Conservation (phyloP, 768 basidiomycete genomes). For the Tubosaeta brunneosetosa region DNA sequence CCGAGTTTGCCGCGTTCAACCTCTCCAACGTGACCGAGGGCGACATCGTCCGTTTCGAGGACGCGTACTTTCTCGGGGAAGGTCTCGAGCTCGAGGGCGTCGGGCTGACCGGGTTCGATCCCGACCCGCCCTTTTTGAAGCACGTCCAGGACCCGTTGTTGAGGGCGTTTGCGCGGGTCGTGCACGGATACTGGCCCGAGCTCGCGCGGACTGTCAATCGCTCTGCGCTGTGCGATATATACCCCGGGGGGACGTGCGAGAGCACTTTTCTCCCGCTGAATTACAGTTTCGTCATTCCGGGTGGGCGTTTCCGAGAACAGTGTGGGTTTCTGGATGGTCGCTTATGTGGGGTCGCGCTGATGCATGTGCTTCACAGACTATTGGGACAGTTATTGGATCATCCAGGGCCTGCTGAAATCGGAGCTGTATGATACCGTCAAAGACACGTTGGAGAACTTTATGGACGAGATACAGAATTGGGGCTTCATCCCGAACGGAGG, state of each 20-base stretch:
- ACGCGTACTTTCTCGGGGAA: slow-evolving; percentile 76
- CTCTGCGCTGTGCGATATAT: slow-evolving; percentile 56
- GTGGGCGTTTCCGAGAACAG: slow-evolving; percentile 80
- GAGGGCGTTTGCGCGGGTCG: slow-evolving; percentile 69
- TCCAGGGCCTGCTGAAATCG: slow-evolving; percentile 81
- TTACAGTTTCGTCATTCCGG: slow-evolving; percentile 87
- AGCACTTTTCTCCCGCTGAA: slow-evolving; percentile 87
- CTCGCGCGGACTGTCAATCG: slow-evolving; percentile 74
- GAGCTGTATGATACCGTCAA: slow-evolving; percentile 70
- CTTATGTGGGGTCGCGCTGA: not conserved
- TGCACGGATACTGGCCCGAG: slow-evolving; percentile 81
- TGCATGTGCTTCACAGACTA: slow-evolving; percentile 35
- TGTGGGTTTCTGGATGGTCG: slow-evolving; percentile 39
- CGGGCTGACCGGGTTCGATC: slow-evolving; percentile 55
- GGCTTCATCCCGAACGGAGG: slow-evolving; percentile 97
- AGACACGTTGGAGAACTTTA: slow-evolving; percentile 84
- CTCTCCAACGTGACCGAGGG: slow-evolving; percentile 51
- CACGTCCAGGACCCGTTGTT: slow-evolving; percentile 68
- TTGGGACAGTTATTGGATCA: slow-evolving; percentile 80
- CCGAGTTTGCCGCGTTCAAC: slow-evolving; percentile 52
- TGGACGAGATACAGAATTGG: slow-evolving; percentile 81
- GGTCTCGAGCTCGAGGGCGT: slow-evolving; percentile 75
- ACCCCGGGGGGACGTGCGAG: slow-evolving; percentile 54
- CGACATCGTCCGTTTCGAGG: slow-evolving; percentile 62
- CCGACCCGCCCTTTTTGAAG: slow-evolving; percentile 60